Evolutionary conservation across 352 stramenopile species (phyloP), one percentile per base, ranked within the genome.

Genomic region (Phytophthora pistaciae): DNA sequence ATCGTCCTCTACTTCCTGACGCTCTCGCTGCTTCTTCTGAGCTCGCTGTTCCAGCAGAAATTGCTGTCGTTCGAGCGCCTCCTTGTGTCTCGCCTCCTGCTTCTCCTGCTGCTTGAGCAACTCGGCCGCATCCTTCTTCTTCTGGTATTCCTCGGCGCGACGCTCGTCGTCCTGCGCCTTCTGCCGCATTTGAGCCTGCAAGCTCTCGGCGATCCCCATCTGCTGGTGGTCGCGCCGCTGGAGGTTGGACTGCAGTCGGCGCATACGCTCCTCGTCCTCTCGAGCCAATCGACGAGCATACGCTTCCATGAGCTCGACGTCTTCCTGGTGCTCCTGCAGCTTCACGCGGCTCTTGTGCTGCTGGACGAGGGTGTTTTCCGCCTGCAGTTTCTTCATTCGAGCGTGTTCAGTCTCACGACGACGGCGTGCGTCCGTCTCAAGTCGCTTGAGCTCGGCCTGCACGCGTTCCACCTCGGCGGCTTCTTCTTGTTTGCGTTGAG

Each of bases 221-320:
- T 84, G 65, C 7, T 70, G 66, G n/a, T 84, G 60, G 31, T 85
- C 82, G 7, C 75, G 83, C 31, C 74, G 80, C 64, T 82, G 70
- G 1, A 91, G 70, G 27, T 80, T 87, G 9, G 67, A 60, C 57
- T 90, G 72, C 4, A 91, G 70, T 14, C 72, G 68, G 8, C 57
- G 49, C 70, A 87, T 79, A 0, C 85, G 83, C 29, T 84, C 78
- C n/a, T 87, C 74, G 29, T 93, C 85, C 57, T 93, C 85, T 59
- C 74, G 74, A 10, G 70, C 85, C 1, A 93, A 72, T 9, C 83
- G 81, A 14, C 75, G 78, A 8, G 85, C 85, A 59, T 93, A 93
- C 33, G 72, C 82, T 36, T 91, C 80, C 85, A 93, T 93, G 38
- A 93, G 76, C 60, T 91, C 76, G 25, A 91, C 81, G 52, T 93